These are phyloP conservation scores for Pleurotus eryngii DNA, from an alignment of 768 basidiomycete species.

Conservation along the genomic window DNA sequence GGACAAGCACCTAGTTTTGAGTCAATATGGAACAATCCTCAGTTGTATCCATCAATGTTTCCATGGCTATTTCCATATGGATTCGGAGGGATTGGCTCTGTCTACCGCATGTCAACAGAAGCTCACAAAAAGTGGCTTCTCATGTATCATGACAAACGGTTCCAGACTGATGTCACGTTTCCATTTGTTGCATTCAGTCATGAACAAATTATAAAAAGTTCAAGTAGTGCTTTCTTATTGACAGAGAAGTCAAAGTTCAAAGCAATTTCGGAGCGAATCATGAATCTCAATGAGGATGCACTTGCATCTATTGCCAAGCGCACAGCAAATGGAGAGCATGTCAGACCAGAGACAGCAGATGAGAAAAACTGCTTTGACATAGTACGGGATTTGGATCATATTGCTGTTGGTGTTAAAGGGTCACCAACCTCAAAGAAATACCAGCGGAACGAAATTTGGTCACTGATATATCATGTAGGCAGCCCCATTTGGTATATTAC, in stretches of 20 bases:
- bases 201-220: slow-evolving; percentile 21
- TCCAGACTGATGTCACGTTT: too few species aligned
- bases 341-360: slow-evolving; percentile 22
- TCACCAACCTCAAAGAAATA: slow-evolving; percentile 12
- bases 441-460: neutral
- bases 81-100: slow-evolving; percentile 22
- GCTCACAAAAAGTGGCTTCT: slow-evolving; percentile 24
- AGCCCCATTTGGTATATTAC: too few species aligned
- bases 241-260: slow-evolving; percentile 24
- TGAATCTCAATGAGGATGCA: slow-evolving; percentile 17
- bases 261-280: slow-evolving; percentile 18
- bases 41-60: slow-evolving; percentile 22
- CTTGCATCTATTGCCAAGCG: slow-evolving; percentile 15
- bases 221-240: slow-evolving; percentile 23
- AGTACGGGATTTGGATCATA: slow-evolving; percentile 29
- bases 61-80: slow-evolving; percentile 41
- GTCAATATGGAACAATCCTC: slow-evolving; percentile 22
- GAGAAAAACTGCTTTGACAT: slow-evolving; percentile 34
- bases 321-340: slow-evolving; percentile 20
- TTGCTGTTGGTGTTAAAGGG: slow-evolving; percentile 27
- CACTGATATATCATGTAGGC: neutral
- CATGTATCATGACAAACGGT: slow-evolving; percentile 18
- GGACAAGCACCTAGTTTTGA: slow-evolving; percentile 16
- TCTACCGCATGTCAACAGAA: slow-evolving; percentile 10
- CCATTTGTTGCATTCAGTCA: slow-evolving; percentile 9